Evolutionary conservation across 495 filamentous ascomycete species (phyloP).

Genomic region (Neurospora tetrasperma): DNA sequence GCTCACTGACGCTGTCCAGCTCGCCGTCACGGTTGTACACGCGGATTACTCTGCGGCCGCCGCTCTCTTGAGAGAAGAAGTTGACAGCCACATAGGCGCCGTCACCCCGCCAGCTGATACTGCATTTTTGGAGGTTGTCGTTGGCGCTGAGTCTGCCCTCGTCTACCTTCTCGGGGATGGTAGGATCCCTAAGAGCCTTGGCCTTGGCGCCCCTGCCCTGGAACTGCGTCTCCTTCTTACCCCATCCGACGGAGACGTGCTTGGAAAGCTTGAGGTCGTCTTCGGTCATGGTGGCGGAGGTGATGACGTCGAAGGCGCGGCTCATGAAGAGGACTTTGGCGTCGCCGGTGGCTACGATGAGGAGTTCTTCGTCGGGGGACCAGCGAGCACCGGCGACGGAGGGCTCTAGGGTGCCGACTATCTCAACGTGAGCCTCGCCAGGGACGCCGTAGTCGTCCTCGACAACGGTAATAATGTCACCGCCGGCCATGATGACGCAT

Average conservation of each 20-base stretch:
- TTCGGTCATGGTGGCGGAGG: slow-evolving; percentile 54
- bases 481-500: slow-evolving; percentile 77
- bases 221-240: slow-evolving; percentile 96
- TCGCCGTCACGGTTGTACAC: slow-evolving; percentile 84
- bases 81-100: slow-evolving; percentile 86
- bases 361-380: slow-evolving; percentile 89
- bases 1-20: slow-evolving; percentile 85
- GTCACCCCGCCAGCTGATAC: slow-evolving; percentile 89
- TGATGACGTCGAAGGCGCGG: slow-evolving; percentile 73
- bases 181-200: slow-evolving; percentile 83
- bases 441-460: slow-evolving; percentile 53
- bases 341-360: slow-evolving; percentile 70
- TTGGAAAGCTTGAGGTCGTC: slow-evolving; percentile 81
- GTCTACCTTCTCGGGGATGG: slow-evolving; percentile 86
- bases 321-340: slow-evolving; percentile 88
- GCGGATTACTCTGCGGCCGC: slow-evolving; percentile 62
- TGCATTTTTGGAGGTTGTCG: slow-evolving; percentile 54
- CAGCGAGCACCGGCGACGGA: slow-evolving; percentile 84
- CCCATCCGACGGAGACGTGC: slow-evolving; percentile 98
- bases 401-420: slow-evolving; percentile 83
- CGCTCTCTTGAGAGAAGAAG: slow-evolving; percentile 45
- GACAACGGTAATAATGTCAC: slow-evolving; percentile 77
- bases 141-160: slow-evolving; percentile 61
- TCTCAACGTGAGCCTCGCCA: slow-evolving; percentile 67
- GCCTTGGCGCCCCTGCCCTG: slow-evolving; percentile 87